A percentile compares a stretch with the other conserved stretches of the same genome.
phyloP scores from a whole-genome alignment of 345 rosid species.

The Sonneratia caseolaris region DNA sequence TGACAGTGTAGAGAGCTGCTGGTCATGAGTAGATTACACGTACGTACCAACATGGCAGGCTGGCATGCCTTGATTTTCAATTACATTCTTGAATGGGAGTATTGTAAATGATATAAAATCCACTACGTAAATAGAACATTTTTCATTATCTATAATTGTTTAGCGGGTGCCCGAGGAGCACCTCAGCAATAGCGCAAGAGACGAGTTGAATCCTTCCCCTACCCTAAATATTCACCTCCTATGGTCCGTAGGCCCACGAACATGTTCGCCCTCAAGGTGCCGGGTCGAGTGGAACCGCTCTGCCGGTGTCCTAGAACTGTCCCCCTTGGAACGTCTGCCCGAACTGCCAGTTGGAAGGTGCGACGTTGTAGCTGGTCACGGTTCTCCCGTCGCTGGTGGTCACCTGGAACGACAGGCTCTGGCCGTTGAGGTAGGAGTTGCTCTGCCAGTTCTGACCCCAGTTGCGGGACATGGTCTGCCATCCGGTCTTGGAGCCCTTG shows the following conservation, averaged over 20 bases:
- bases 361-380: constrained; percentile 48
- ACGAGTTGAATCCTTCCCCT: constrained; percentile 6
- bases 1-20: too few species aligned
- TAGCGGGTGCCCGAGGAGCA: constrained; percentile 69
- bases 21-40: too few species aligned
- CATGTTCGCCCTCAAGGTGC: background rate
- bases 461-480: constrained; percentile 92
- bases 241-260: too few species aligned
- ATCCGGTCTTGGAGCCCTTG: constrained; percentile 78
- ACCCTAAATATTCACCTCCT: background rate
- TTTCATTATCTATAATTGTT: constrained; percentile 4
- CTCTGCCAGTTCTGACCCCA: constrained; percentile 99
- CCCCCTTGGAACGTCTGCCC: constrained; percentile 77
- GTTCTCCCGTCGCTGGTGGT: constrained; percentile 85
- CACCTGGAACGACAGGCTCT: constrained; percentile 77
- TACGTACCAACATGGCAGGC: too few species aligned
- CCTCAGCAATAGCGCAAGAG: constrained; percentile 57
- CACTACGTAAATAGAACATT: background rate
- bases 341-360: constrained; percentile 65
- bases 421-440: constrained; percentile 71
- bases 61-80: too few species aligned
- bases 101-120: background rate
- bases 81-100: too few species aligned
- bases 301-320: constrained; percentile 34
- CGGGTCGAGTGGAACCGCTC: background rate